Evolutionary conservation across 169 alveolate species (phyloP).

Genomic region (Theileria annulata): DNA sequence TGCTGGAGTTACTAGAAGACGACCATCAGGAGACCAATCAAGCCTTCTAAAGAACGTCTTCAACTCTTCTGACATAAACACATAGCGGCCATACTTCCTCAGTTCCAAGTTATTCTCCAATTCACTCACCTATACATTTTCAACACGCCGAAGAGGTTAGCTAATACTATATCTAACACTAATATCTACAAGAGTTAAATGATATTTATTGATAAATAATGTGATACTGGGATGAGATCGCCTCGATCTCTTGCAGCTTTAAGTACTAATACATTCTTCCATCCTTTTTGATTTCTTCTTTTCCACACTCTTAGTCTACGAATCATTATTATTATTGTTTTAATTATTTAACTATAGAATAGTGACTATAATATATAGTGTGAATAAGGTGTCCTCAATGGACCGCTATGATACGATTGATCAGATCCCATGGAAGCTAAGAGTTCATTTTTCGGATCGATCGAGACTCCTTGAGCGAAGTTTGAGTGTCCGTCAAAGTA

Average conservation of each 20-base stretch:
- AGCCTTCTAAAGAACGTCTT: constrained; percentile 86
- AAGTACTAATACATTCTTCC: constrained; percentile 70
- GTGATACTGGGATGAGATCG: constrained; percentile 34
- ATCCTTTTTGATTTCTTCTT: constrained; percentile 68
- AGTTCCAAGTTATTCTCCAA: constrained; percentile 42
- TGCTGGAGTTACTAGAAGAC: constrained; percentile 84
- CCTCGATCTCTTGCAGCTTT: constrained; percentile 45
- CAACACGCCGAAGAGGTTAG: no score
- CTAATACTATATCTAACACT: no score
- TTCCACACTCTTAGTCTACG: constrained; percentile 74
- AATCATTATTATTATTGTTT: background rate
- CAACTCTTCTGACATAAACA: constrained; percentile 83
- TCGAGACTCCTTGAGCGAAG: constrained; percentile 81
- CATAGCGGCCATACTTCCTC: constrained; percentile 46
- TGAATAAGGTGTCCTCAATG: no score
- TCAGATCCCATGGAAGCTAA: constrained; percentile 88
- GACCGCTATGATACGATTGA: constrained; percentile 63
- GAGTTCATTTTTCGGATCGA: constrained; percentile 74
- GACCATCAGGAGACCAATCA: constrained; percentile 90
- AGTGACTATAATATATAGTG: background rate
- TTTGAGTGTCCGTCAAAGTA: constrained; percentile 83
- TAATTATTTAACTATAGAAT: background rate
- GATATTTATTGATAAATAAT: background rate
- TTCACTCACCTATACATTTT: constrained; percentile 5
- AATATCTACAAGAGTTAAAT: no score